These are phyloP conservation scores for Kregervanrija fluxuum DNA, from an alignment of 805 yeast genomes.

Conservation along the genomic window DNA sequence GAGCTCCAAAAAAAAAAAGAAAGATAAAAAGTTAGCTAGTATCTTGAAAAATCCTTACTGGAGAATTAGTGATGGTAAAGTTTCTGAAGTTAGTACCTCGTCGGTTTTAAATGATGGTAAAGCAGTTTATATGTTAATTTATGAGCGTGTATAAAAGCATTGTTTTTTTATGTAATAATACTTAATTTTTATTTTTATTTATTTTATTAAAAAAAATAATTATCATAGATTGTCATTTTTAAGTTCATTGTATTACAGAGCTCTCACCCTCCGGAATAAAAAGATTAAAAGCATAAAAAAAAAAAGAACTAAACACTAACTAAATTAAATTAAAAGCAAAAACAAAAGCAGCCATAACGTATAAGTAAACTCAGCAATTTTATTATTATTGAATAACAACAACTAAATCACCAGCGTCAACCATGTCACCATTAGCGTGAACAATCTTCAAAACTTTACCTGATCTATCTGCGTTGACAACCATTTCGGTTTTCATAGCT, in stretches of 20 bases:
- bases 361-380: neutral
- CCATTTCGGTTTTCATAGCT: conserved; percentile 99
- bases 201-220: neutral
- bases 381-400: conserved; percentile 57
- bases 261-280: too few relatives aligned
- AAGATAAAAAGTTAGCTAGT: conserved; percentile 45
- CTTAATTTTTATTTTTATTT: neutral
- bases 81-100: conserved; percentile 50
- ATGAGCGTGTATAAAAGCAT: conserved; percentile 34
- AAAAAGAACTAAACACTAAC: too few relatives aligned
- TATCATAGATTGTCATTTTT: neutral
- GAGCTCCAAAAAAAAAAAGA: neutral
- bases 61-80: conserved; percentile 75
- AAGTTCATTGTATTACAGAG: too few relatives aligned
- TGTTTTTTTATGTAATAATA: neutral
- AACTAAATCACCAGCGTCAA: conserved; percentile 92
- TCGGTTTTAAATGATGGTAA: conserved; percentile 62
- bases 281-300: too few relatives aligned
- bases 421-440: conserved; percentile 90
- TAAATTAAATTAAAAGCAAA: too few relatives aligned
- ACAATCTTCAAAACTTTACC: conserved; percentile 70
- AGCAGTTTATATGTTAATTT: conserved; percentile 82
- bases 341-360: neutral
- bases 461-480: conserved; percentile 59
- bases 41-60: conserved; percentile 61